A percentile compares a stretch with the other conserved stretches of the same genome.
phyloP scores from a whole-genome alignment of 305 asterid species.

The Fraxinus dipetala region DNA sequence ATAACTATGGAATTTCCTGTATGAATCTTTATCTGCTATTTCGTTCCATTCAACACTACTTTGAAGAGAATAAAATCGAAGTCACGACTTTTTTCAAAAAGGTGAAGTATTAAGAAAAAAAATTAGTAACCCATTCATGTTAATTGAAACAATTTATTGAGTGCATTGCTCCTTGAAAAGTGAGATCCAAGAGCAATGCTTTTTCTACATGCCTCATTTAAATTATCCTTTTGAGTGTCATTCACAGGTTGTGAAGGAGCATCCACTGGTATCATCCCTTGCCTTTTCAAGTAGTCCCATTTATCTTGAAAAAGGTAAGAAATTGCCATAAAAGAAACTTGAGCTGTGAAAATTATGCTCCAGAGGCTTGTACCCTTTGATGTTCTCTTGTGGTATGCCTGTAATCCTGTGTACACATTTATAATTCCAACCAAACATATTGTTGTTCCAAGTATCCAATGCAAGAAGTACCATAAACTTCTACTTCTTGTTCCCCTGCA shows the following conservation, averaged over 20 bases:
- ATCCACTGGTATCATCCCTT: slow-evolving; percentile 34
- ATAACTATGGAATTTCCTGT: neutral
- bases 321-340: slow-evolving; percentile 61
- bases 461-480: slow-evolving; percentile 59
- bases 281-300: slow-evolving; percentile 63
- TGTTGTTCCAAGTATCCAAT: slow-evolving; percentile 72
- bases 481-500: slow-evolving; percentile 59
- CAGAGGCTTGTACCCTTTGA: slow-evolving; percentile 51
- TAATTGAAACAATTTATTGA: slow-evolving; percentile 46
- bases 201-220: slow-evolving; percentile 44
- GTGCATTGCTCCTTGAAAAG: slow-evolving; percentile 58
- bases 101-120: neutral
- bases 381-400: slow-evolving; percentile 57
- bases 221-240: slow-evolving; percentile 29
- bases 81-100: neutral
- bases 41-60: neutral
- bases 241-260: slow-evolving; percentile 24
- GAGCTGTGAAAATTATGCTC: slow-evolving; percentile 66
- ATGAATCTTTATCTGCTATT: neutral
- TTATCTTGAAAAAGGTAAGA: slow-evolving; percentile 76
- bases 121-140: neutral
- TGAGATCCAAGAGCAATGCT: slow-evolving; percentile 68
- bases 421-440: slow-evolving; percentile 50
- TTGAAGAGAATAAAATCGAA: neutral
- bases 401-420: slow-evolving; percentile 62